phyloP scores from a whole-genome alignment of 805 yeast species.

The Alloascoidea hylecoeti region DNA sequence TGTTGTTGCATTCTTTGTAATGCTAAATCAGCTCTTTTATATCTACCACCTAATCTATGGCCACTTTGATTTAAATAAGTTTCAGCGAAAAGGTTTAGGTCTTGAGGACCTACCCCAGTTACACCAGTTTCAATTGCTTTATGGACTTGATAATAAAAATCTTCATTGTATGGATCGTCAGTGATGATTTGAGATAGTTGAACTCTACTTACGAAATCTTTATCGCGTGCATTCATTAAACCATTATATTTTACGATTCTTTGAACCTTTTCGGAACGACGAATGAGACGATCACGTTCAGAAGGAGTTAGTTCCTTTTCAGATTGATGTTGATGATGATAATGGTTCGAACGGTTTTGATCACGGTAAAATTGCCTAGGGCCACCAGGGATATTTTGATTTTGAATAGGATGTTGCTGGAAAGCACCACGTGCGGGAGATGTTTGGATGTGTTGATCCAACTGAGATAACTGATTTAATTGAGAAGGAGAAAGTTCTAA shows the following conservation, averaged over 20 bases:
- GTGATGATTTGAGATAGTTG: conserved; percentile 93
- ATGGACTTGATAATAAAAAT: conserved; percentile 88
- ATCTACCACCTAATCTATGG: conserved; percentile 76
- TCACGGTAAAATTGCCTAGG: conserved; percentile 10
- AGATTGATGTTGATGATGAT: conserved; percentile 9
- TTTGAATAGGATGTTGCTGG: conserved; percentile 12
- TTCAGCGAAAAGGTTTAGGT: conserved; percentile 75
- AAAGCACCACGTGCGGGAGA: conserved; percentile 7
- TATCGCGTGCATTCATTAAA: conserved; percentile 93
- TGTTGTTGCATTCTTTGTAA: conserved; percentile 97
- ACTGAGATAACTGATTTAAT: conserved; percentile 11
- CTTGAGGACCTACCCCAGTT: conserved; percentile 30
- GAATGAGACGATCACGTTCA: conserved; percentile 23
- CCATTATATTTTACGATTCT: conserved; percentile 76
- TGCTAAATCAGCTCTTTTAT: conserved; percentile 78
- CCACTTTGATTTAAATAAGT: conserved; percentile 88
- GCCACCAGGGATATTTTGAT: conserved; percentile 5
- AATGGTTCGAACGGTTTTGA: conserved; percentile 6
- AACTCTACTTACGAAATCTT: conserved; percentile 86
- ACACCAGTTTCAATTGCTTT: conserved; percentile 57
- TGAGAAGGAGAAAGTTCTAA: conserved; percentile 5
- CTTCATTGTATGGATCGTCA: conserved; percentile 95
- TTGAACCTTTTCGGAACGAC: conserved; percentile 62
- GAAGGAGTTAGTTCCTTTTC: conserved; percentile 47
- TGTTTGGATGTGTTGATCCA: conserved; percentile 7